These are phyloP conservation scores for Populus ilicifolia DNA, from an alignment of 345 rosid genomes.

Conservation along the genomic window DNA sequence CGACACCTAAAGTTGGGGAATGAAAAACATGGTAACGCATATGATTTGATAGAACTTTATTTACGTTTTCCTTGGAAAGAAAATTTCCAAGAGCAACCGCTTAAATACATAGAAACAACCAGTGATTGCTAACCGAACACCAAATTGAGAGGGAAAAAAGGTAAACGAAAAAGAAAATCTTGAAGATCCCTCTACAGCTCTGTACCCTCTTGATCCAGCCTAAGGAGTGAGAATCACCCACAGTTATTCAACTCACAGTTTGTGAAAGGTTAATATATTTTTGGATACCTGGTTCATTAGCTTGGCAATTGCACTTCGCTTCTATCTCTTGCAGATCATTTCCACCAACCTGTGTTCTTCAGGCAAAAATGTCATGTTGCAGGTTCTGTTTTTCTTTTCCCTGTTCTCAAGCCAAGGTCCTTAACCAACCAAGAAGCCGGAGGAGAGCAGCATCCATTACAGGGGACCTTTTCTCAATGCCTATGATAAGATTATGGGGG, in stretches of 20 bases:
- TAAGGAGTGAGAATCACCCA: not conserved
- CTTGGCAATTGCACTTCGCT: not conserved
- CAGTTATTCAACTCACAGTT: not conserved
- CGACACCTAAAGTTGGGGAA: not conserved
- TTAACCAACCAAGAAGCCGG: slow-evolving; percentile 65
- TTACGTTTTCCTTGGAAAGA: not conserved
- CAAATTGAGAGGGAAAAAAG: not conserved
- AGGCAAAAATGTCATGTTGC: not conserved
- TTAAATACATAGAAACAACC: not conserved
- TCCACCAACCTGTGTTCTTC: not conserved
- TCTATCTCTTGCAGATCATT: not conserved
- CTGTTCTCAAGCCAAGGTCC: slow-evolving; percentile 58
- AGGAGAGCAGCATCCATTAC: slow-evolving; percentile 69
- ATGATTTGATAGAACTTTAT: not conserved
- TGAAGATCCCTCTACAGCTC: not conserved
- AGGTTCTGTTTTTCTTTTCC: not conserved
- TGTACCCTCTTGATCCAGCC: slow-evolving; percentile 4
- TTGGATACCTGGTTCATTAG: not conserved
- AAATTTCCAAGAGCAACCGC: not conserved
- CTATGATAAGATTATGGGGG: slow-evolving; percentile 18
- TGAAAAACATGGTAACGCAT: not conserved
- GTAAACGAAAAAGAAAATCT: not conserved
- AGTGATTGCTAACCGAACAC: not conserved
- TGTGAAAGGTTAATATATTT: not conserved
- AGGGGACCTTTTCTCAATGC: slow-evolving; percentile 75